Evolutionary conservation across 257 asterid species (phyloP).

Genomic region (Solanum medicagineum): DNA sequence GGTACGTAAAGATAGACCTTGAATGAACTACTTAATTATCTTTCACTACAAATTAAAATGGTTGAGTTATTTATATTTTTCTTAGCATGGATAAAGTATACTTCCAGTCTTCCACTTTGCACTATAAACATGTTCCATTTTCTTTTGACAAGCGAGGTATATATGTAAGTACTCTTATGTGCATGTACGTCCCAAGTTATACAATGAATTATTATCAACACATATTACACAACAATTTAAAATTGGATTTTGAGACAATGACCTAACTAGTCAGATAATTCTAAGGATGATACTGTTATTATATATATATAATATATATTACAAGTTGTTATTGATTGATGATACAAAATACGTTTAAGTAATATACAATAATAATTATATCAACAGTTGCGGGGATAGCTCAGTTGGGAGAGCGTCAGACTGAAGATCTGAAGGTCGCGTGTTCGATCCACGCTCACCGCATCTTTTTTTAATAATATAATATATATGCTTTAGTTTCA

Average conservation of each 20-base stretch:
- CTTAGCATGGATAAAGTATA: neutral
- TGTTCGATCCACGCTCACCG: constrained; percentile 89
- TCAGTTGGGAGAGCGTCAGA: constrained; percentile 86
- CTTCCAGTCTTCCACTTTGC: neutral
- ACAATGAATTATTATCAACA: neutral
- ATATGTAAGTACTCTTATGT: neutral
- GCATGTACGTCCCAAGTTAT: neutral
- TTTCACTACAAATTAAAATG: neutral
- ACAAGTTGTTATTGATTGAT: too few relatives aligned
- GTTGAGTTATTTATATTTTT: neutral
- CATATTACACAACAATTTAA: neutral
- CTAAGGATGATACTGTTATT: neutral
- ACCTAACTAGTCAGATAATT: neutral
- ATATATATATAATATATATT: neutral
- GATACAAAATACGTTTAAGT: too few relatives aligned
- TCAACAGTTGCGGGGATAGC: constrained; percentile 41
- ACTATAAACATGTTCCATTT: neutral
- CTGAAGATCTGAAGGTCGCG: constrained; percentile 68
- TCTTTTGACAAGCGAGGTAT: neutral
- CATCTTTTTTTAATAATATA: neutral
- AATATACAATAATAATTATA: too few relatives aligned
- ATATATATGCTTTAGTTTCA: too few relatives aligned
- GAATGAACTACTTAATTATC: neutral
- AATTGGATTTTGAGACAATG: neutral
- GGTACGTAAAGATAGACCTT: neutral